A percentile compares a stretch with the other conserved stretches of the same genome.
Evolutionary conservation across 1,139 yeast species (phyloP).

Genomic region (Debaryomycetaceae sp.): DNA sequence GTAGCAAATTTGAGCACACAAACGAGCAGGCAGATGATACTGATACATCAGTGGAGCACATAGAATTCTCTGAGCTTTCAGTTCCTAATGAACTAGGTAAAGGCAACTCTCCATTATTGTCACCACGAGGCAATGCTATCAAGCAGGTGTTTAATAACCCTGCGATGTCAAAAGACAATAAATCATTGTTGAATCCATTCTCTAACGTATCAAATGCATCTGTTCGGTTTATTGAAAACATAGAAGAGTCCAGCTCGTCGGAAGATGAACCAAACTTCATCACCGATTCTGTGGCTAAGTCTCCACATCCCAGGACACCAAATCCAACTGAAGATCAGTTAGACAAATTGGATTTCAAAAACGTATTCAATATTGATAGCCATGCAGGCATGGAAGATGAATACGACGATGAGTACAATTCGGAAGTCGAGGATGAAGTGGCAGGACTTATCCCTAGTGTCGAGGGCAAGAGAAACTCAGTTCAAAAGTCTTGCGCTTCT

Average conservation of each 20-base stretch:
- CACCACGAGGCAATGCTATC: slow-evolving; percentile 46
- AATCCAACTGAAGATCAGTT: slow-evolving; percentile 19
- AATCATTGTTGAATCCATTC: slow-evolving; percentile 1
- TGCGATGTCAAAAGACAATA: slow-evolving; percentile 28
- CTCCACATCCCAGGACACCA: slow-evolving; percentile 24
- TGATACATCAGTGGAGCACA: slow-evolving; percentile 5
- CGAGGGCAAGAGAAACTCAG: slow-evolving; percentile 1
- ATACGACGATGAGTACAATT: slow-evolving; percentile 17
- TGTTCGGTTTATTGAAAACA: slow-evolving; percentile 23
- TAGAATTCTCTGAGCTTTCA: slow-evolving; percentile 5
- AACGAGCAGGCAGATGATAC: not conserved
- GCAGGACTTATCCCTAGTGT: slow-evolving; percentile 4
- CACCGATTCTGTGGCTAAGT: not conserved
- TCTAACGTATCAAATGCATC: slow-evolving; percentile 1
- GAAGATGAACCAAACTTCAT: slow-evolving; percentile 5
- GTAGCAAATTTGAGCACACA: not conserved
- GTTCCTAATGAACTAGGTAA: not conserved
- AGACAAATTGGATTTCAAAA: slow-evolving; percentile 23
- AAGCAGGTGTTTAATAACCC: slow-evolving; percentile 45
- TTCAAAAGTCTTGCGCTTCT: slow-evolving; percentile 11
- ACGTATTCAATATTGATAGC: slow-evolving; percentile 27
- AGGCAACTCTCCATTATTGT: slow-evolving; percentile 10
- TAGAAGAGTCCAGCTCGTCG: slow-evolving; percentile 15
- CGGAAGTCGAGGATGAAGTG: slow-evolving; percentile 16
- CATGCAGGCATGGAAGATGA: slow-evolving; percentile 17